Evolutionary conservation across 257 asterid species (phyloP).

Genomic region (Jaltomata sinuosa): DNA sequence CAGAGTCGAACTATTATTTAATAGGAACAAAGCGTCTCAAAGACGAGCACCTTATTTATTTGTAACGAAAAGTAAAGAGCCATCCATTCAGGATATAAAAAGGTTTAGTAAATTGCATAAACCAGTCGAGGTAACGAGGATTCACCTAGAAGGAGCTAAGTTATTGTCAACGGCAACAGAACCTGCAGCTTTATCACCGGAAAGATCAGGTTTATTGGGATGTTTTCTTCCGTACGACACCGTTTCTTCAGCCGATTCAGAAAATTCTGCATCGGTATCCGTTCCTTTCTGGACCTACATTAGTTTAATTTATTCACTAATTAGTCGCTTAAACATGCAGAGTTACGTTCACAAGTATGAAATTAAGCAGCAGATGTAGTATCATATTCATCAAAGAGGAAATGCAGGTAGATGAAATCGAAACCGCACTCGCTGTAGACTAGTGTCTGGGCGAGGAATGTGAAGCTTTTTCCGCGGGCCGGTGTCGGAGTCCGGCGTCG

Average conservation of each 20-base stretch:
- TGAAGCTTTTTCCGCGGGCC: constrained; percentile 35
- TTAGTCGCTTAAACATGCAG: constrained; percentile 7
- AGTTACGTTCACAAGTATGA: not conserved
- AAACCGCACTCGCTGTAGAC: constrained; percentile 50
- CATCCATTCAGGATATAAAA: not conserved
- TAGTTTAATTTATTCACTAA: constrained; percentile 7
- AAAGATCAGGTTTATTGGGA: constrained; percentile 34
- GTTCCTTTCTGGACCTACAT: constrained; percentile 48
- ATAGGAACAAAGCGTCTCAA: not conserved
- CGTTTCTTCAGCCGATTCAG: constrained; percentile 43
- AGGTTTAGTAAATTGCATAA: not conserved
- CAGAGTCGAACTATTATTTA: not conserved
- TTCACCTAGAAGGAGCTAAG: constrained; percentile 56
- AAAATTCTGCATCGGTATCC: constrained; percentile 38
- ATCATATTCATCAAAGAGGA: not conserved
- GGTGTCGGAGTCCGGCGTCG: constrained; percentile 51
- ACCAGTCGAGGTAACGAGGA: not conserved
- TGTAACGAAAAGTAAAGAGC: not conserved
- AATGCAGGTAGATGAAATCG: not conserved
- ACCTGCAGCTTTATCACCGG: constrained; percentile 35
- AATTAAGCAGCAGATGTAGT: not conserved
- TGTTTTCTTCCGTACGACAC: constrained; percentile 28
- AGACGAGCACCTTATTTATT: not conserved
- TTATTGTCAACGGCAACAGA: constrained; percentile 33
- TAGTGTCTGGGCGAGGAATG: constrained; percentile 28